phyloP scores from a whole-genome alignment of 2,329 filamentous ascomycete species.

The Microcyclospora pomicola region DNA sequence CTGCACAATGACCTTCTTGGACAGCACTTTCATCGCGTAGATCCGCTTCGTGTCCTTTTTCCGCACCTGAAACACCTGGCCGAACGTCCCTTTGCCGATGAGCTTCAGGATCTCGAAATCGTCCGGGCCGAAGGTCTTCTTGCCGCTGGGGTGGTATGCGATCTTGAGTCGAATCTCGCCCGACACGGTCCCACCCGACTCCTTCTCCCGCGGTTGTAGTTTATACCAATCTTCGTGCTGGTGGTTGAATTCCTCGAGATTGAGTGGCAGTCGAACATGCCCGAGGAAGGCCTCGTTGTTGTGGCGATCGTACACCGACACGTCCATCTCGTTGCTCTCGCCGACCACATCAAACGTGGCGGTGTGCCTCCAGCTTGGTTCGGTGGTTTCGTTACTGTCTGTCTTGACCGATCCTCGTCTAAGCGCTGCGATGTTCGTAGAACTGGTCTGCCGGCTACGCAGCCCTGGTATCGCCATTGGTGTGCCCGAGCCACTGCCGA shows the following conservation, averaged over 20 bases:
- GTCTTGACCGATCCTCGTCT: conserved; percentile 29
- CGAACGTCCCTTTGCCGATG: conserved; percentile 96
- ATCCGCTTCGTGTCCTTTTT: conserved; percentile 95
- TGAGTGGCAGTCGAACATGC: conserved; percentile 68
- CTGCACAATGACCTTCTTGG: conserved; percentile 98
- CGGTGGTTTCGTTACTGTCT: conserved; percentile 54
- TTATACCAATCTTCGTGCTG: conserved; percentile 75
- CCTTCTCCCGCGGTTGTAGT: conserved; percentile 64
- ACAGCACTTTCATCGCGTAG: conserved; percentile 98
- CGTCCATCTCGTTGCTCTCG: conserved; percentile 75
- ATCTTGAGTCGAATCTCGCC: conserved; percentile 85
- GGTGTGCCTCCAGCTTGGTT: conserved; percentile 90
- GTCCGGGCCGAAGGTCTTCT: conserved; percentile 82
- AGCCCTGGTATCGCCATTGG: conserved; percentile 84
- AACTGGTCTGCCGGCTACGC: conserved; percentile 91
- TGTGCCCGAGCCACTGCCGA: conserved; percentile 65
- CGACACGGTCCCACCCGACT: conserved; percentile 52
- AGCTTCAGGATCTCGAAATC: conserved; percentile 94
- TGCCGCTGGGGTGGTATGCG: conserved; percentile 72
- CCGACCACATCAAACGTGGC: conserved; percentile 92
- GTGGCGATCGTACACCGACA: conserved; percentile 82
- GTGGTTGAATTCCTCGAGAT: conserved; percentile 53
- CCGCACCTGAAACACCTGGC: conserved; percentile 93
- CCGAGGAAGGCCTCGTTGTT: conserved; percentile 84
- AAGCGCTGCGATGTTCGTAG: conserved; percentile 65